Percentiles rank a stretch among this genome's conserved stretches.
phyloP scores from a whole-genome alignment of 2,329 filamentous ascomycete species.

The Claviceps purpurea region DNA sequence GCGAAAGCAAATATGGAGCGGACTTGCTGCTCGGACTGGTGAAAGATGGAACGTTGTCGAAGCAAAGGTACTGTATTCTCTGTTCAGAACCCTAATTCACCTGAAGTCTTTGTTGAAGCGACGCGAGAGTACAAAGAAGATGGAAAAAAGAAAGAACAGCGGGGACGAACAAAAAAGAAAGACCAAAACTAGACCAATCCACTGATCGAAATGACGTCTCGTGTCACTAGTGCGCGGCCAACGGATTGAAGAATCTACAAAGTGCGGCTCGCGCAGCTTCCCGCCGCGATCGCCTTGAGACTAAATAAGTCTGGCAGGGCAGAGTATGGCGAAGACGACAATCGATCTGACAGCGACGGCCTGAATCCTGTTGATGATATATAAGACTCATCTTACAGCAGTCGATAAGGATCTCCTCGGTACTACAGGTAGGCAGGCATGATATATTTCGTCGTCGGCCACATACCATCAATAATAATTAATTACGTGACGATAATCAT shows the following conservation, averaged over 20 bases:
- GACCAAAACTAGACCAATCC: too few relatives aligned
- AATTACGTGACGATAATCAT: neutral
- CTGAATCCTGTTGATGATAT: slow-evolving; percentile 43
- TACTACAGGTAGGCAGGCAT: slow-evolving; percentile 25
- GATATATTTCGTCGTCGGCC: slow-evolving; percentile 23
- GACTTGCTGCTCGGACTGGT: slow-evolving; percentile 58
- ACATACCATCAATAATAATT: neutral
- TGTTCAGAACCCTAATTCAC: neutral
- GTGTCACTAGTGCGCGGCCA: slow-evolving; percentile 58
- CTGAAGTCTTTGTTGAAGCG: neutral
- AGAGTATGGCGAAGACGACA: slow-evolving; percentile 57
- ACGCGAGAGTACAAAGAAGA: neutral
- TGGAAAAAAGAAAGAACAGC: neutral
- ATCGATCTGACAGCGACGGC: slow-evolving; percentile 48
- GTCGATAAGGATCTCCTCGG: slow-evolving; percentile 14
- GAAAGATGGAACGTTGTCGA: slow-evolving; percentile 69
- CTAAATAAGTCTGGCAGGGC: slow-evolving; percentile 19
- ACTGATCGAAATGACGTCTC: neutral
- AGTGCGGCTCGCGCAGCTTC: slow-evolving; percentile 52
- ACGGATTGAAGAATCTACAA: slow-evolving; percentile 69
- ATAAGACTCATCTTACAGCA: slow-evolving; percentile 43
- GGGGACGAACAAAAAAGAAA: neutral
- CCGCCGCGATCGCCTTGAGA: slow-evolving; percentile 49
- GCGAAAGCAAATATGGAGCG: slow-evolving; percentile 70
- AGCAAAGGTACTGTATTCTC: slow-evolving; percentile 35